phyloP scores from a whole-genome alignment of 805 yeast genomes.

The Saccharomycopsis schoenii region DNA sequence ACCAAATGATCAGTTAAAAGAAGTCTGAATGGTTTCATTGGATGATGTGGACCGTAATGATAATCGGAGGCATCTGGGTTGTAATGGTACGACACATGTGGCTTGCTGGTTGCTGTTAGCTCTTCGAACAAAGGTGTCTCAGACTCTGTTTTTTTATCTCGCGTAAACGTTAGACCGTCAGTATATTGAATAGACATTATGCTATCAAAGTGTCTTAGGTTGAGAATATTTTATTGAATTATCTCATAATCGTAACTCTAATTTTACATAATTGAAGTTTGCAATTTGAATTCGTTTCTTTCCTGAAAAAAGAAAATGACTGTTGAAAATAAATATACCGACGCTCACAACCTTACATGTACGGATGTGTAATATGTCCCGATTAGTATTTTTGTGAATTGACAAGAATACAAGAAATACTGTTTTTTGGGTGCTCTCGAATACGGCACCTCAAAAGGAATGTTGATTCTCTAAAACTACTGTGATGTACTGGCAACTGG shows the following conservation, averaged over 20 bases:
- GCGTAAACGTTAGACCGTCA: conserved; percentile 27
- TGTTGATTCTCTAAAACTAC: background rate
- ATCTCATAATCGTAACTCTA: too few relatives aligned
- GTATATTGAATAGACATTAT: conserved; percentile 8
- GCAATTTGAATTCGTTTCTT: too few relatives aligned
- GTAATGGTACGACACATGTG: conserved; percentile 78
- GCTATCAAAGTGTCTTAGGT: background rate
- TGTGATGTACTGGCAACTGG: too few relatives aligned
- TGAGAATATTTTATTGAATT: too few relatives aligned
- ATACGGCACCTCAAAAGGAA: background rate
- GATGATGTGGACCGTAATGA: conserved; percentile 90
- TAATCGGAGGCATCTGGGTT: conserved; percentile 71
- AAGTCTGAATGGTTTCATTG: conserved; percentile 96
- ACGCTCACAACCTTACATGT: background rate
- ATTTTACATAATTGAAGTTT: too few relatives aligned
- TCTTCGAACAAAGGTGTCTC: conserved; percentile 39
- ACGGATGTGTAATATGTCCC: background rate
- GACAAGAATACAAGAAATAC: background rate
- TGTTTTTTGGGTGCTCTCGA: background rate
- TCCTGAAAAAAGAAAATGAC: too few relatives aligned
- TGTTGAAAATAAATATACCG: too few relatives aligned
- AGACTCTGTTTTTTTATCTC: conserved; percentile 32
- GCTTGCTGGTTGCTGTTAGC: conserved; percentile 33
- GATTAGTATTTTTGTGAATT: too few relatives aligned
- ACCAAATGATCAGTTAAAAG: conserved; percentile 92